A percentile compares a stretch with the other conserved stretches of the same genome.
Evolutionary conservation across 73 alveolate species (phyloP).

Genomic region (Blepharisma japonicum): DNA sequence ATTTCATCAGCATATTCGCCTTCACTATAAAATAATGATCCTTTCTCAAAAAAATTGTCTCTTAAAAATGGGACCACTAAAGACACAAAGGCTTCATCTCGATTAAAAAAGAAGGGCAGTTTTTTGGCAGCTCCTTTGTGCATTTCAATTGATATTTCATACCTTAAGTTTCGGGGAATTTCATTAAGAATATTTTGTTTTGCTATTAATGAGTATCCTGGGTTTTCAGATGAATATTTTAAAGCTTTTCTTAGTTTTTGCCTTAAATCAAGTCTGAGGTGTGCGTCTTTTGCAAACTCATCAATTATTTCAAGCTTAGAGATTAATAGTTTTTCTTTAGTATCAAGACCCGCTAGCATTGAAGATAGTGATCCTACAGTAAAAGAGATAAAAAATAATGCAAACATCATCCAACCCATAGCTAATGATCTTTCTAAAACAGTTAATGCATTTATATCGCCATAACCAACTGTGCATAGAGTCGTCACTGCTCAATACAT

Average conservation of each 20-base stretch:
- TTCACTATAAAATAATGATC: constrained; percentile 35
- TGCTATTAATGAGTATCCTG: constrained; percentile 38
- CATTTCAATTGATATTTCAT: constrained; percentile 40
- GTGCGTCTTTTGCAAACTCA: constrained; percentile 36
- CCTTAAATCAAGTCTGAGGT: constrained; percentile 23
- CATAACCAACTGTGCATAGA: constrained; percentile 76
- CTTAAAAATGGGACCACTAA: constrained; percentile 37
- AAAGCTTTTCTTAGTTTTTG: constrained; percentile 44
- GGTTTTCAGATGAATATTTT: constrained; percentile 38
- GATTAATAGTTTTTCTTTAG: constrained; percentile 41
- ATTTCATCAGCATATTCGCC: constrained; percentile 48
- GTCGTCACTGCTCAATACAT: constrained; percentile 79
- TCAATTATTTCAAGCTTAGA: constrained; percentile 45
- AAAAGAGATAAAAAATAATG: constrained; percentile 71
- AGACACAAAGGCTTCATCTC: constrained; percentile 40
- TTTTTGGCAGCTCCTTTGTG: constrained; percentile 37
- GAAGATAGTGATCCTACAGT: constrained; percentile 66
- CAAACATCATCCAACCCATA: constrained; percentile 63
- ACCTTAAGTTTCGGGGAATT: constrained; percentile 38
- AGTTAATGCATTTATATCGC: constrained; percentile 61
- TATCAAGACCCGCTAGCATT: constrained; percentile 44
- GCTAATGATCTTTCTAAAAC: constrained; percentile 50
- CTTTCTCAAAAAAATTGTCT: constrained; percentile 32
- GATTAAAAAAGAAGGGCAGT: constrained; percentile 41
- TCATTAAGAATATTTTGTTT: constrained; percentile 34